Evolutionary conservation across 148 eudicot species (phyloP), one percentile per base, ranked within the genome.

Genomic region (Limonium bicolor): DNA sequence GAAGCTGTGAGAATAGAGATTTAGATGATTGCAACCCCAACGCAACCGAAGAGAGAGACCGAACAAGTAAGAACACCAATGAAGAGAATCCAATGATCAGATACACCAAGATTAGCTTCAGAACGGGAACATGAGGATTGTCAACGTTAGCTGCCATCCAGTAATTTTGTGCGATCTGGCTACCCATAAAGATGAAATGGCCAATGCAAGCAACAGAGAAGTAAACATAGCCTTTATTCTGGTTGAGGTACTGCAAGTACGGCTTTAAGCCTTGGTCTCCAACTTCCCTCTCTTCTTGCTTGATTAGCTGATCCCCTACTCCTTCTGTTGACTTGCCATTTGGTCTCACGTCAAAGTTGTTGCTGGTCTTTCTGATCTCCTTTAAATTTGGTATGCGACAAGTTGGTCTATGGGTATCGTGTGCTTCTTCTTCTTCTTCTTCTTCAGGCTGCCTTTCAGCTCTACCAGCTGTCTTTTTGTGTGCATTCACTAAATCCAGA

Each of bases 121-220:
- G 53, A 1, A 62, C 65, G 63, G 69, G 66, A 15, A 79, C 66
- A n/a, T 62, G 18, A 19, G 76, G 82, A 48, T 77, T 64, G 20
- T 83, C 94, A 37, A 87, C 82, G 48, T 76, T 67, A 26, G 86
- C 73, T 46, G 96, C 96, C 86, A 87, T 79, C 94, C 94, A 87
- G 12, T 73, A 58, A 61, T 76, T 87, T 43, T 87, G 94, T 22
- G 58, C 46, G 56, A 82, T 64, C 67, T 79, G 90, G 42, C 80
- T 56, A 20, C 27, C 46, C 33, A 61, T 50, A 36, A 76, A 87
- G 38, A 33, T 36, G 35, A 74, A 41, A 43, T 79, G 82, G 43
- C 67, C 54, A 10, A 82, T 33, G 57, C 45, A 44, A 14, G 72
- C 76, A 22, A 80, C 17, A 20, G 63, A 28, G 50, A 73, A 83